Base-by-base conservation (phyloP, 139 green algal genomes). In the Pseudopediastrum boryanum region DNA sequence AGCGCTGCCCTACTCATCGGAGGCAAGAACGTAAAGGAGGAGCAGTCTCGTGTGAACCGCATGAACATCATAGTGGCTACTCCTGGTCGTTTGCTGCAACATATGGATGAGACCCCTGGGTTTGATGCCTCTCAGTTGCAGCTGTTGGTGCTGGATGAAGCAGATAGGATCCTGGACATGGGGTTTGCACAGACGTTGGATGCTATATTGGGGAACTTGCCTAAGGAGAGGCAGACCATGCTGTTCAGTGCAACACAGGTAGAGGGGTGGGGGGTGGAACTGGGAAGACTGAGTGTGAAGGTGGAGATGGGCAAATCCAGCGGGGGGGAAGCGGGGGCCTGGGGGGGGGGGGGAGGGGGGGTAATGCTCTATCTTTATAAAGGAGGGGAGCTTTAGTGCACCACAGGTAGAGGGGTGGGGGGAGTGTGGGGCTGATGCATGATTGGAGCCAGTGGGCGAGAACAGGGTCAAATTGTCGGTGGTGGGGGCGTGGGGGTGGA, bases 21-120 rank as follows among this genome's bases (percentile, higher is more conserved):
- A 31, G 96, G 96, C 29, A 98, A 98, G 83, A 85, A 92, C 36
- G 88, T 98, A 21, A 84, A 93, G 51, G 88, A 94, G 64, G 96
- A 99, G 84, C 78, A 87, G 58, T 70, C 67, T 8, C 51, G 84
- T 7, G 79, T 97, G 19, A 82, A 82, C 85, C 44, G 59, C 27
- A 91, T 97, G 83, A 98, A 97, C 87, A 93, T 98, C 42, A 83
- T 98, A 8, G 84, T 98, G 13, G 88, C 77, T 66, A 98, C 94
- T n/a, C 31, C 93, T 70, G 96, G 96, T 23, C 87, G 96, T 16
- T 85, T 99, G 81, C 85, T 99, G 72, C 96, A 99, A 83, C 96
- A 99, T 90, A 98, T 99, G 96, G 96, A 99, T 74, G 96, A 99
- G 85, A 98, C 96, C 6, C 92, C 96, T 0, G 93, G 93, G 48